Base-by-base conservation (phyloP, 495 filamentous ascomycete species). In the Penicillium dipodomyicola region DNA sequence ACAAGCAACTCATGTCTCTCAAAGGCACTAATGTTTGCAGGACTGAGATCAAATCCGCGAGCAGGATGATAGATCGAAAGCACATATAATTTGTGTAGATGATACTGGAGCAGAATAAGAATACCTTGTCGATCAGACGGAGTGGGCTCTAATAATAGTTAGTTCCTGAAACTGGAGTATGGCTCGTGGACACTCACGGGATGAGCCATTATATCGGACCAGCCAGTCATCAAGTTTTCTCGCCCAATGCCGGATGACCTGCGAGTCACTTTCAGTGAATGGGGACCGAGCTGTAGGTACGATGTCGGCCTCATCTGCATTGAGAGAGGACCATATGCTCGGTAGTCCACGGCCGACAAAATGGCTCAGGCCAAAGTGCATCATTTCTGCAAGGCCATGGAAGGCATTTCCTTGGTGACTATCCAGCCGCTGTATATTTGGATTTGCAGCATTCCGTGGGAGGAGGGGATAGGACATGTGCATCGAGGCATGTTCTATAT, bases 1-100 rank as follows among this genome's bases (percentile, higher is more conserved):
- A 75, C 66, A 5, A 76, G 57, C 12, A 76, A 46, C 39, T 75
- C 72, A 43, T 74, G 67, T 56, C 71, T 62, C 39, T 76, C 72
- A 11, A 63, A 56, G 0, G 69, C 59, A n/a, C 64, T 65, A 8
- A 72, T 70, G 43, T 71, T 69, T 35, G 71, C 67, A 0, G 72
- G 62, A 17, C 73, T 70, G 14, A 77, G 59, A 59, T 77, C 68
- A 27, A 75, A 75, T 23, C 74, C 74, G n/a, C 73, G 67, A 17
- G 73, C 74, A 22, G 72, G 74, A 44, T 76, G 71, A 29, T 77
- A 76, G 15, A 77, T 77, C 5, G 74, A 77, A 0, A 77, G 60
- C 0, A 77, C 74, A 41, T 75, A 77, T 35, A 77, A 56, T 41
- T 75, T 71, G 47, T 72, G 70, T 32, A 76, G 55, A 56, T 70